A percentile compares a stretch with the other conserved stretches of the same genome.
These are phyloP conservation scores for Ascochyta rabiei DNA, from an alignment of 2,329 filamentous ascomycete genomes.

Conservation along the genomic window DNA sequence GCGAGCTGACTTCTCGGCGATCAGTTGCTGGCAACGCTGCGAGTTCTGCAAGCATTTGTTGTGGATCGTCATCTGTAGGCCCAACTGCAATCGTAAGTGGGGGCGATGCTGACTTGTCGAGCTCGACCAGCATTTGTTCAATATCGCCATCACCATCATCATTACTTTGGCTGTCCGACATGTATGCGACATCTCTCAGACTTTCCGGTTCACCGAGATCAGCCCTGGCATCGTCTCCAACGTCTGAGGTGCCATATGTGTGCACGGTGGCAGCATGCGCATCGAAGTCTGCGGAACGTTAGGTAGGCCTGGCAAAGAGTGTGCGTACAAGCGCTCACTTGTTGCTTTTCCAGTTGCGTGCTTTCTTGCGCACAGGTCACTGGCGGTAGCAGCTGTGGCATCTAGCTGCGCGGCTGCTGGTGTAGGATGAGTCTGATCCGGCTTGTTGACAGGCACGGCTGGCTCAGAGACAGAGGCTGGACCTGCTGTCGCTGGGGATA, in stretches of 20 bases:
- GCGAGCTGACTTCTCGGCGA: not conserved
- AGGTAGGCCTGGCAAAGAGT: not conserved
- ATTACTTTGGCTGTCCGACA: not conserved
- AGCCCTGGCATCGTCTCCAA: not conserved
- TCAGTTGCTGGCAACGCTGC: not conserved
- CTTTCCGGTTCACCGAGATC: slow-evolving; percentile 6
- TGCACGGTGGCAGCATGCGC: not conserved
- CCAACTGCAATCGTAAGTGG: not conserved
- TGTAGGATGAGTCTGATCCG: not conserved
- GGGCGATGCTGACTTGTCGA: not conserved
- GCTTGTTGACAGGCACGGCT: not conserved
- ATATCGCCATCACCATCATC: not conserved
- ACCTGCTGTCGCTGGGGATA: not conserved
- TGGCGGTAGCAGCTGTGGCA: not conserved
- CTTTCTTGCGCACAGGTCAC: not conserved
- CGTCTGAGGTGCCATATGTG: not conserved
- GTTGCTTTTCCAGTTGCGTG: not conserved
- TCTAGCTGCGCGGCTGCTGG: not conserved
- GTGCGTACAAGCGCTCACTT: not conserved
- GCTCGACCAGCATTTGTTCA: slow-evolving; percentile 14
- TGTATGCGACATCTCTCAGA: not conserved
- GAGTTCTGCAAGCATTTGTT: slow-evolving; percentile 13
- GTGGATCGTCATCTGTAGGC: slow-evolving; percentile 2
- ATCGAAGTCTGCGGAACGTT: not conserved
- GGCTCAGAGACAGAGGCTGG: not conserved